Base-by-base conservation (phyloP, 2,329 filamentous ascomycete genomes). In the Epichloe festucae region DNA sequence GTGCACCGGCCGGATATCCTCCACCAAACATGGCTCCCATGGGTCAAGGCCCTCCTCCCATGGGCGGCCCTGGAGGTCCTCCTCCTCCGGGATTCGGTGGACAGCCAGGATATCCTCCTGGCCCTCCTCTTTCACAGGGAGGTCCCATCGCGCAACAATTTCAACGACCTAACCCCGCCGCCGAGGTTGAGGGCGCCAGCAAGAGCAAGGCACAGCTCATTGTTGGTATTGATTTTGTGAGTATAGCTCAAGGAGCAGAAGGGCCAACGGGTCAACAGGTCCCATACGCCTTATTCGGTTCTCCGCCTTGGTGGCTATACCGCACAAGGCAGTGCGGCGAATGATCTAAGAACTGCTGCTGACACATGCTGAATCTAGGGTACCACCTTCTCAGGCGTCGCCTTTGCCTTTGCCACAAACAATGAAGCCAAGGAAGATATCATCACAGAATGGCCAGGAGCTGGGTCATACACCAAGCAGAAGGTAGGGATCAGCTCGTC, bases 371-470 rank as follows among this genome's bases (percentile, higher is more conserved):
- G 21, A 19, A 19, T 48, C 15, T 62, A 95, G 89, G 89, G 93
- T 58, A 98, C 93, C 17, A 98, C 93, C 5, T 98, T 97, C 68
- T 97, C 93, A 3, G 93, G 93, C 66, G 91, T 97, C 56, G 93
- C 93, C 38, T 96, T 94, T 66, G 90, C 90, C 35, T 98, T 96
- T 70, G 90, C 90, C 55, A 96, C 91, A 54, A 96, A 96, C 72
- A 95, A 91, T 60, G 90, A 96, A 70, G 89, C 90, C 54, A 94
- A 95, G 68, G 93, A 97, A 70, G 91, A 97, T 68, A 97, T 97
- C 62, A 98, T 98, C 62, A 94, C 91, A 56, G 93, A 98, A 72
- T 98, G 93, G 93, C 93, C 93, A 27, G 93, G 93, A 60, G 90
- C 93, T 38, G 93, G 93, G 59, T 96, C 93, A 52, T 91, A 95